phyloP scores from a whole-genome alignment of 495 filamentous ascomycete species.

The Aspergillus cavernicola region DNA sequence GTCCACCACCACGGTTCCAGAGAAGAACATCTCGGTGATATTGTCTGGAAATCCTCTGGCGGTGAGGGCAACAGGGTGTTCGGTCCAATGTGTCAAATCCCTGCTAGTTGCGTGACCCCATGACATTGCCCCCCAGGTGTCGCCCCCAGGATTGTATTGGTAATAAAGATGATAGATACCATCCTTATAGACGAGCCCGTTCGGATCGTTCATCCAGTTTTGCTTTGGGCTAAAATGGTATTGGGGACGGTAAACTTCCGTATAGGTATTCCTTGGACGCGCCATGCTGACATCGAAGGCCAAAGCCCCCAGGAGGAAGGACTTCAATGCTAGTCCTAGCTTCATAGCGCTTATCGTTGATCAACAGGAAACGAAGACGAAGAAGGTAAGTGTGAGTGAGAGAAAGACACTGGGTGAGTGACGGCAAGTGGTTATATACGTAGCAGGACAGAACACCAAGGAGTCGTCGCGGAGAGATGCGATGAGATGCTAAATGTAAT shows the following conservation, averaged over 20 bases:
- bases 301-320: too few relatives aligned
- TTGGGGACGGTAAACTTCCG: conserved; percentile 39
- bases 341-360: too few relatives aligned
- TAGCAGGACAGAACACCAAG: too few relatives aligned
- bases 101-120: conserved; percentile 41
- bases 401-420: too few relatives aligned
- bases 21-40: conserved; percentile 44
- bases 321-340: too few relatives aligned
- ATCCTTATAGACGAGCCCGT: conserved; percentile 46
- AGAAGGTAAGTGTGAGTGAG: too few relatives aligned
- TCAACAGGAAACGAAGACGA: too few relatives aligned
- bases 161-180: conserved; percentile 37
- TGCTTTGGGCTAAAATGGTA: conserved; percentile 50
- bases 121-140: conserved; percentile 35
- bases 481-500: too few relatives aligned
- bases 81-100: conserved; percentile 36
- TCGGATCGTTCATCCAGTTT: conserved; percentile 60
- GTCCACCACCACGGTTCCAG: conserved; percentile 50
- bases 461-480: too few relatives aligned
- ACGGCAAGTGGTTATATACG: too few relatives aligned
- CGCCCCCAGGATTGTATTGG: conserved; percentile 38
- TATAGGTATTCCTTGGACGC: too few relatives aligned
- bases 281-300: too few relatives aligned
- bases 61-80: conserved; percentile 35
- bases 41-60: conserved; percentile 40